Conservation (phyloP, 2,329 filamentous ascomycete species). For the Aspergillus alliaceus region DNA sequence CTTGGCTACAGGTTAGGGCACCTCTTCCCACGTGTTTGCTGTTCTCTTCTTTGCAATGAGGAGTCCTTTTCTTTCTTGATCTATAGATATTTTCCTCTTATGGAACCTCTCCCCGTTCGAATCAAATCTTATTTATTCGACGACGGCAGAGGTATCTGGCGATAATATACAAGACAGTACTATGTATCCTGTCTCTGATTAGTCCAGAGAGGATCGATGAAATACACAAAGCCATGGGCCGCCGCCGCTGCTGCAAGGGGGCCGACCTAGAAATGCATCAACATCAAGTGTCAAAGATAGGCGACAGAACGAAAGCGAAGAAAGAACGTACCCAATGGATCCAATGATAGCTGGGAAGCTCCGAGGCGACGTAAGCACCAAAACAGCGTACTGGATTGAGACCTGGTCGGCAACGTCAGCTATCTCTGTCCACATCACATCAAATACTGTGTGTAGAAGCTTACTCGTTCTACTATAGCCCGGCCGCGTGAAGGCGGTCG, state of each 20-base stretch:
- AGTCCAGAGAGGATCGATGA: constrained; percentile 26
- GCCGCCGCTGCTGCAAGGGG: constrained; percentile 31
- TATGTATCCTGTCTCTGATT: constrained; percentile 5
- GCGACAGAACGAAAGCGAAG: too few relatives aligned
- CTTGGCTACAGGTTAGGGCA: too few relatives aligned
- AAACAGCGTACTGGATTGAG: constrained; percentile 51
- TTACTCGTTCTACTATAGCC: constrained; percentile 45
- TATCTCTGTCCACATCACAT: not conserved
- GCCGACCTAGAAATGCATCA: constrained; percentile 20
- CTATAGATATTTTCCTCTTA: too few relatives aligned
- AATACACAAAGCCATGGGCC: constrained; percentile 34
- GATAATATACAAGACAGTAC: not conserved
- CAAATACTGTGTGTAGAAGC: not conserved
- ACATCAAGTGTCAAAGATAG: not conserved
- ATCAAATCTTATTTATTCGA: too few relatives aligned
- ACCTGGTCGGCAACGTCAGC: constrained; percentile 13
- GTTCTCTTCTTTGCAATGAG: too few relatives aligned
- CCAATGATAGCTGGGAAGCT: constrained; percentile 38
- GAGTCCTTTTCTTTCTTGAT: too few relatives aligned
- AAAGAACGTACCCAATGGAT: constrained; percentile 37
- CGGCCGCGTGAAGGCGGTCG: constrained; percentile 38
- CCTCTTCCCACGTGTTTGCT: too few relatives aligned
- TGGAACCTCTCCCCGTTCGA: too few relatives aligned
- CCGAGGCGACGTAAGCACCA: constrained; percentile 43
- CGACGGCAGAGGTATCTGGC: too few relatives aligned